Evolutionary conservation across 225 moss, liverwort and hornwort species (phyloP), one percentile per base, ranked within the genome.

Genomic region (Pseudisothecium myosuroides): DNA sequence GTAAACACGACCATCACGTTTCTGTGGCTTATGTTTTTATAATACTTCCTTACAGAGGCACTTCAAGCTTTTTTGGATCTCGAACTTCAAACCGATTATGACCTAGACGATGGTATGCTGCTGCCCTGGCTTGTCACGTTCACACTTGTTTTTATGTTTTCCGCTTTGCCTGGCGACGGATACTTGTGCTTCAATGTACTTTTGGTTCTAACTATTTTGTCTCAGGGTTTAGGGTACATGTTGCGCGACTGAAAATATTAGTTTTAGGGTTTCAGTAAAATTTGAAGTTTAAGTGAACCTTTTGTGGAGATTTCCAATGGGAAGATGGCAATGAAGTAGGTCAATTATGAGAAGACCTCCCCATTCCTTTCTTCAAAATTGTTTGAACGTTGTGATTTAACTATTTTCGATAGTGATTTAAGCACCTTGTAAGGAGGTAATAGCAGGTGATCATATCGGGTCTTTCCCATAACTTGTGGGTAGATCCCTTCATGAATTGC

Each of bases 41-140:
- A 15, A 37, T 39, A 50, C 83, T 91, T 85, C 10, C n/a, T 80
- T 55, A 11, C 92, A 94, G 94, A 94, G 88, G 93, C 90, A 47
- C 93, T 94, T 89, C 90, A 93, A 89, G 90, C 90, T 17, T 93
- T 93, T 87, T 68, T 94, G 90, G 90, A 94, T 52, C 90, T 94
- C 77, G 88, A 94, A 84, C 94, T 94, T 56, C 93, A 94, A 92
- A 94, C 91, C 54, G 23, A 93, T 74, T 92, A 84, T 77, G 89
- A 94, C 47, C 86, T 94, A 68, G 94, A 94, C 66, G 92, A 92
- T n/a, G 93, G 94, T 94, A 93, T 26, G 88, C 75, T 80, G 34
- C 74, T 90, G 60, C 83, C 63, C 58, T 76, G 60, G 19, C 79
- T 80, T 90, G 65, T 66, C 83, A 61, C 23, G 12, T 60, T 26